phyloP scores from a whole-genome alignment of 2,329 filamentous ascomycete species.

The Cercospora sp. region DNA sequence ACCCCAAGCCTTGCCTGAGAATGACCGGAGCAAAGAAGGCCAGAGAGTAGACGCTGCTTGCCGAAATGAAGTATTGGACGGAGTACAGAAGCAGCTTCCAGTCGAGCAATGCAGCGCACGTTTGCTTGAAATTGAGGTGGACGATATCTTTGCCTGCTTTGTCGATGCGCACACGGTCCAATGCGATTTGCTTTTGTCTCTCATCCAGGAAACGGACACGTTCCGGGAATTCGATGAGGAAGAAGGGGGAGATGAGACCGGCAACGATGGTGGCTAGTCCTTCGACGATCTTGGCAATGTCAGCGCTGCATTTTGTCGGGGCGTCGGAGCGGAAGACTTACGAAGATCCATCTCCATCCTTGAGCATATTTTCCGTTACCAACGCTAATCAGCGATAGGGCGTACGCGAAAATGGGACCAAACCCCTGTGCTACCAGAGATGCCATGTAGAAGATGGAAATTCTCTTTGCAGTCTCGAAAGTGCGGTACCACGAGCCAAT shows the following conservation, averaged over 20 bases:
- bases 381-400: slow-evolving; percentile 37
- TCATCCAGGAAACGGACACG: slow-evolving; percentile 35
- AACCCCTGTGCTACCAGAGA: slow-evolving; percentile 37
- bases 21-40: slow-evolving; percentile 80
- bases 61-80: slow-evolving; percentile 37
- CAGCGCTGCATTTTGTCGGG: neutral
- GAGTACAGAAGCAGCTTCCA: slow-evolving; percentile 37
- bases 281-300: slow-evolving; percentile 43
- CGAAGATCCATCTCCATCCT: slow-evolving; percentile 36
- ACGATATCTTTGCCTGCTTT: slow-evolving; percentile 31
- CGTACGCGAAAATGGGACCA: slow-evolving; percentile 40
- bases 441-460: slow-evolving; percentile 49
- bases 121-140: slow-evolving; percentile 32
- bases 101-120: slow-evolving; percentile 33
- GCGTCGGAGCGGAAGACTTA: neutral
- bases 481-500: slow-evolving; percentile 32
- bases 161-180: slow-evolving; percentile 37
- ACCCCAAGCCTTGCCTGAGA: slow-evolving; percentile 62
- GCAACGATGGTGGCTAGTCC: slow-evolving; percentile 43
- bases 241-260: slow-evolving; percentile 42
- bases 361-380: slow-evolving; percentile 37
- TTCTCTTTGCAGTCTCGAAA: slow-evolving; percentile 37
- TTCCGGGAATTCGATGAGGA: slow-evolving; percentile 46
- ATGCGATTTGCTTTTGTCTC: slow-evolving; percentile 37
- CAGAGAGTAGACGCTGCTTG: slow-evolving; percentile 64